These are phyloP conservation scores for Flaveria robusta DNA, from an alignment of 129 eudicot species.

Conservation along the genomic window DNA sequence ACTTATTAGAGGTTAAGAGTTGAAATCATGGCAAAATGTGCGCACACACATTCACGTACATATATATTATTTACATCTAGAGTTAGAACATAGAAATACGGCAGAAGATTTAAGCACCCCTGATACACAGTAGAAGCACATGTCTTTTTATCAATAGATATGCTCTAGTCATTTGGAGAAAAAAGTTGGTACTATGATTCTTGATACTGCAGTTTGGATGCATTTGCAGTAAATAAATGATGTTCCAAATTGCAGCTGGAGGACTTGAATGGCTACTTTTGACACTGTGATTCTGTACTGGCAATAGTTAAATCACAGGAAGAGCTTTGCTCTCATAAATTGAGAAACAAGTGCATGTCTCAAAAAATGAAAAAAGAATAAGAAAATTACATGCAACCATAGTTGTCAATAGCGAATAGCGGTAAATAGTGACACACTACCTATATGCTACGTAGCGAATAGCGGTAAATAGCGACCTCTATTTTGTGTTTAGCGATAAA, in stretches of 20 bases:
- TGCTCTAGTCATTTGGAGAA: not conserved
- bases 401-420: too few species aligned
- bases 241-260: not conserved
- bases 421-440: too few species aligned
- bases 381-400: too few species aligned
- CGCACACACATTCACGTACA: too few species aligned
- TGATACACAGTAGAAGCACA: too few species aligned
- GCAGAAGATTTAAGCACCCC: too few species aligned
- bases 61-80: too few species aligned
- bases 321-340: not conserved
- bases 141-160: not conserved
- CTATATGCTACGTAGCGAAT: too few species aligned
- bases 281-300: not conserved
- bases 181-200: not conserved
- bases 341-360: not conserved
- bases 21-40: too few species aligned
- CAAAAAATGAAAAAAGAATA: not conserved
- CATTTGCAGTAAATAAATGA: not conserved
- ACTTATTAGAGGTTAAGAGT: too few species aligned
- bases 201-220: not conserved
- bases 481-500: not conserved
- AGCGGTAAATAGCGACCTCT: too few species aligned
- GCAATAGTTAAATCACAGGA: not conserved
- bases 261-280: slow-evolving; percentile 5
- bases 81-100: too few species aligned